Evolutionary conservation across 495 filamentous ascomycete genomes (phyloP).

Genomic region (Stereocaulon alpinum): DNA sequence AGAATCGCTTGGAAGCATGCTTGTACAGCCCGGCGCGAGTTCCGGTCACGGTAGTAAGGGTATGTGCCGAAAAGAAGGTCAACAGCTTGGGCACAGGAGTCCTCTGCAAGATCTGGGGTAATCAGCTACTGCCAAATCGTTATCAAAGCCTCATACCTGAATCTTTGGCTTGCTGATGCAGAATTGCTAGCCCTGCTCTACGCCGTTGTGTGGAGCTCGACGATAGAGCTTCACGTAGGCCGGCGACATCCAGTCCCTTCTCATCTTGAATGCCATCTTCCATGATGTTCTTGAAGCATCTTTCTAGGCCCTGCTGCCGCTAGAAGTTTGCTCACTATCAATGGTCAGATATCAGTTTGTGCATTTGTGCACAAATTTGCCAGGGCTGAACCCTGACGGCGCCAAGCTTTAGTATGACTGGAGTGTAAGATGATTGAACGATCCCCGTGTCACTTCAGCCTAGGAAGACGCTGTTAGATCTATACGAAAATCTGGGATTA

Average conservation of each 20-base stretch:
- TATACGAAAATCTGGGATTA: neutral
- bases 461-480: no score
- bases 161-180: slow-evolving; percentile 34
- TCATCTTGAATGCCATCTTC: slow-evolving; percentile 1
- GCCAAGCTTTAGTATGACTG: no score
- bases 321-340: neutral
- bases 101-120: slow-evolving; percentile 26
- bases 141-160: slow-evolving; percentile 27
- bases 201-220: slow-evolving; percentile 41
- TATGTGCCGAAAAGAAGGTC: slow-evolving; percentile 73
- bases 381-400: no score
- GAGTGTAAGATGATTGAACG: no score
- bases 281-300: slow-evolving; percentile 3
- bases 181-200: slow-evolving; percentile 32
- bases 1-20: slow-evolving; percentile 60
- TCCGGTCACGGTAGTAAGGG: slow-evolving; percentile 73
- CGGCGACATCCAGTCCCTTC: slow-evolving; percentile 2
- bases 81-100: slow-evolving; percentile 40
- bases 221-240: slow-evolving; percentile 9
- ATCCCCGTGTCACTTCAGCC: no score
- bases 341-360: no score
- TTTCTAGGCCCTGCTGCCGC: neutral
- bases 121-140: slow-evolving; percentile 1
- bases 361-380: neutral
- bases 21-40: slow-evolving; percentile 71